Evolutionary conservation across 1,284 basidiomycete genomes (phyloP).

Genomic region (Heliocybe sulcata): DNA sequence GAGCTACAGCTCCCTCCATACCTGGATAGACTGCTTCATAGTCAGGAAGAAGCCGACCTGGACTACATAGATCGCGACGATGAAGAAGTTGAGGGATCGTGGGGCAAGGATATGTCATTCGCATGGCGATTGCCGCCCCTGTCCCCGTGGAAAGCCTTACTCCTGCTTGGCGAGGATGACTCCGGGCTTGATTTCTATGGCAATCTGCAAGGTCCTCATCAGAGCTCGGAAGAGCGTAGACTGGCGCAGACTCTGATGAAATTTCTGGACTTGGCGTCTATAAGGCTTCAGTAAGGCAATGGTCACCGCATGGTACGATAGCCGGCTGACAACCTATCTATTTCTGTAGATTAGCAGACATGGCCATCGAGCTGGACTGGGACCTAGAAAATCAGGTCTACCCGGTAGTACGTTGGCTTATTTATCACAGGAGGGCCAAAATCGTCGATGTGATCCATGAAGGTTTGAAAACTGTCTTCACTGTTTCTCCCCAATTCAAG

Average conservation of each 20-base stretch:
- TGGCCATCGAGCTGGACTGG: conserved; percentile 81
- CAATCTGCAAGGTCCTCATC: conserved; percentile 50
- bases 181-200: conserved; percentile 57
- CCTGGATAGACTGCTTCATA: conserved; percentile 60
- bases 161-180: conserved; percentile 56
- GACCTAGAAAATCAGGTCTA: conserved; percentile 83
- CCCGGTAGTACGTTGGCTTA: conserved; percentile 84
- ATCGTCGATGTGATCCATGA: conserved; percentile 81
- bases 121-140: conserved; percentile 70
- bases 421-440: conserved; percentile 85
- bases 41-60: conserved; percentile 38
- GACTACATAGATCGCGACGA: conserved; percentile 36
- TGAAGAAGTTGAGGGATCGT: conserved; percentile 48
- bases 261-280: conserved; percentile 61
- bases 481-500: conserved; percentile 61
- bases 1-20: conserved; percentile 80
- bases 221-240: conserved; percentile 55
- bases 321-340: neutral
- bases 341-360: conserved; percentile 66
- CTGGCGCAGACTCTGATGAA: conserved; percentile 63
- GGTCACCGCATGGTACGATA: conserved; percentile 3
- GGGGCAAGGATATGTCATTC: conserved; percentile 63
- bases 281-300: conserved; percentile 52
- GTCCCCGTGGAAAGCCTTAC: conserved; percentile 89
- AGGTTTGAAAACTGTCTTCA: conserved; percentile 82